Evolutionary conservation across 2,329 filamentous ascomycete species (phyloP).

Genomic region (Neophaeococcomyces aloes): DNA sequence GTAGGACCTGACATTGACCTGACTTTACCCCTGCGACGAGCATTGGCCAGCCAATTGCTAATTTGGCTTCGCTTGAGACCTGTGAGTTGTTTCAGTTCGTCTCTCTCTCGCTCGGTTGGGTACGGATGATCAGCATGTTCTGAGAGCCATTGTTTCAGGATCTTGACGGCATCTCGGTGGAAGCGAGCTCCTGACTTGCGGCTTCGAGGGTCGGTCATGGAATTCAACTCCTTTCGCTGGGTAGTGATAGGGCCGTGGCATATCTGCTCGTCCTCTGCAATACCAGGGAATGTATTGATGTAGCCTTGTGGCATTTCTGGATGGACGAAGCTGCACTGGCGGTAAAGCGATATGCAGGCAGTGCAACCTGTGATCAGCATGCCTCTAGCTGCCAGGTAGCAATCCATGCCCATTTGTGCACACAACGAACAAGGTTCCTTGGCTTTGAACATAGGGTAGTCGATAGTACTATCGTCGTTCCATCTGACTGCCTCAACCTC

Average conservation of each 20-base stretch:
- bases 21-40: slow-evolving; percentile 70
- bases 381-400: slow-evolving; percentile 36
- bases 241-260: slow-evolving; percentile 23
- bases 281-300: slow-evolving; percentile 35
- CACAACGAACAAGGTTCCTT: slow-evolving; percentile 39
- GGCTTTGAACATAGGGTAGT: slow-evolving; percentile 35
- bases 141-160: slow-evolving; percentile 75
- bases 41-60: slow-evolving; percentile 86
- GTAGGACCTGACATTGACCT: slow-evolving; percentile 48
- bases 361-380: slow-evolving; percentile 37
- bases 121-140: slow-evolving; percentile 75
- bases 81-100: slow-evolving; percentile 64
- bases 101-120: slow-evolving; percentile 77
- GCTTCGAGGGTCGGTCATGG: slow-evolving; percentile 30
- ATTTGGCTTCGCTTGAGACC: slow-evolving; percentile 76
- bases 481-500: slow-evolving; percentile 21
- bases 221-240: slow-evolving; percentile 31
- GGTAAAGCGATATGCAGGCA: slow-evolving; percentile 38
- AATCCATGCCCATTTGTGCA: slow-evolving; percentile 36
- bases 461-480: slow-evolving; percentile 20
- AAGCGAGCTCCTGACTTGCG: slow-evolving; percentile 66
- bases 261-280: slow-evolving; percentile 30
- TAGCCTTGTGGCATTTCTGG: slow-evolving; percentile 32
- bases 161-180: slow-evolving; percentile 66
- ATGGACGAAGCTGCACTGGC: slow-evolving; percentile 39